phyloP scores from a whole-genome alignment of 2,329 filamentous ascomycete genomes.

The Lasiodiplodia sp. region DNA sequence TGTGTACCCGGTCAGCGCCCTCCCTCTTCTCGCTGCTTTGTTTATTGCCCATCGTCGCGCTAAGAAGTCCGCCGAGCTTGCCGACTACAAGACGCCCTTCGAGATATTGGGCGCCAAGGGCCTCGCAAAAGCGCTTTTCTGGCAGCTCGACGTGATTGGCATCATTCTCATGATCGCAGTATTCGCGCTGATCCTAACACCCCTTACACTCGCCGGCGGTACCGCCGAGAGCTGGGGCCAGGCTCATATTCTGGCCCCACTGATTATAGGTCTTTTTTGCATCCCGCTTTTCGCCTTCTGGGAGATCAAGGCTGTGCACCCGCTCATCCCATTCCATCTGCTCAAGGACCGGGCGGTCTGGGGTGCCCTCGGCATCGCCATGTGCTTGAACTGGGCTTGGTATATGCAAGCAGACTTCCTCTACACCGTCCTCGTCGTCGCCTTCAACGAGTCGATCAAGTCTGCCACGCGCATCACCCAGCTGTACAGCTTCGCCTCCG shows the following conservation, averaged over 20 bases:
- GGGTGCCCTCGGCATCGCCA: conserved; percentile 64
- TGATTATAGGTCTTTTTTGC: conserved; percentile 59
- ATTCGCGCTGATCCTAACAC: conserved; percentile 58
- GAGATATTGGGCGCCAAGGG: conserved; percentile 50
- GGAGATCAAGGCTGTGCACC: conserved; percentile 61
- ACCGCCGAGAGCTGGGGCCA: conserved; percentile 57
- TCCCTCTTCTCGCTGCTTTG: conserved; percentile 64
- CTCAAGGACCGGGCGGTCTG: conserved; percentile 71
- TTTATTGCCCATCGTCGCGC: conserved; percentile 61
- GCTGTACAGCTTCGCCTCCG: conserved; percentile 66
- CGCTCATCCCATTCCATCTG: conserved; percentile 66
- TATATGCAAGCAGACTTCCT: conserved; percentile 70
- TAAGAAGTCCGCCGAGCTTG: conserved; percentile 58
- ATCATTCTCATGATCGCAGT: conserved; percentile 56
- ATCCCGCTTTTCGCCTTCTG: conserved; percentile 61
- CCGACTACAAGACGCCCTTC: conserved; percentile 53
- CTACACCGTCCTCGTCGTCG: conserved; percentile 68
- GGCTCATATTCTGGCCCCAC: conserved; percentile 59
- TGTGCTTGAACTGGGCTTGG: conserved; percentile 52
- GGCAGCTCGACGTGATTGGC: conserved; percentile 62
- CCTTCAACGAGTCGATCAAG: conserved; percentile 65
- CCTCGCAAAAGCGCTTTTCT: conserved; percentile 58
- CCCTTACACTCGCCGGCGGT: conserved; percentile 64
- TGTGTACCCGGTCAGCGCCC: conserved; percentile 63
- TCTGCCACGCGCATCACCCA: conserved; percentile 66